Percentiles rank a stretch among this genome's conserved stretches.
Evolutionary conservation across 2,329 filamentous ascomycete genomes (phyloP).

Genomic region (Fusarium papillatum): DNA sequence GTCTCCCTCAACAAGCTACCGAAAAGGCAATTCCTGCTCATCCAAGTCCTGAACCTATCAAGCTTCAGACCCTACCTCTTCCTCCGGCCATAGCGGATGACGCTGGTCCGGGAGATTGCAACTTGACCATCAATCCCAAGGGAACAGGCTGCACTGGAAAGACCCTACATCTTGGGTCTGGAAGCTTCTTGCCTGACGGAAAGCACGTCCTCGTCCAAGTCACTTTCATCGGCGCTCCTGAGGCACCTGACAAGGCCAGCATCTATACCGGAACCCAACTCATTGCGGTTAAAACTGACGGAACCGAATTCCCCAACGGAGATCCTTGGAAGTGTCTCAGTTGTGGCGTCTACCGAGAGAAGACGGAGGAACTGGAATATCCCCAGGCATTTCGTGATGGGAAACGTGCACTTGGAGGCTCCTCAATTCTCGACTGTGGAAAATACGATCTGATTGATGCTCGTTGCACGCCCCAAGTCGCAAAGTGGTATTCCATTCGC

Average conservation of each 20-base stretch:
- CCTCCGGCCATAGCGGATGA: background rate
- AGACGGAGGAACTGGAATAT: conserved; percentile 53
- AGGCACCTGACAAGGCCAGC: conserved; percentile 52
- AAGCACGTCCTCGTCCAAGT: conserved; percentile 56
- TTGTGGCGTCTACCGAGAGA: conserved; percentile 54
- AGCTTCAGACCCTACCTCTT: background rate
- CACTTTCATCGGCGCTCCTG: conserved; percentile 58
- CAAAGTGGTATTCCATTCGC: conserved; percentile 12
- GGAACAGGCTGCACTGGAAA: conserved; percentile 3
- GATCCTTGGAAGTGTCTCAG: conserved; percentile 62
- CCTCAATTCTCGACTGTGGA: conserved; percentile 55
- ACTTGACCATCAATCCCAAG: background rate
- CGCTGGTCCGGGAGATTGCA: background rate
- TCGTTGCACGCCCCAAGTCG: conserved; percentile 34
- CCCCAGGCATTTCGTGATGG: conserved; percentile 58
- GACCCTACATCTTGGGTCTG: background rate
- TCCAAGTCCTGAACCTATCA: background rate
- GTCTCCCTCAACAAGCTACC: background rate
- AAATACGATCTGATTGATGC: conserved; percentile 40
- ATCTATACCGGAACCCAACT: conserved; percentile 46
- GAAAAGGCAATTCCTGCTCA: background rate
- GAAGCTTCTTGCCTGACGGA: conserved; percentile 56
- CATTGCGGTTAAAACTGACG: conserved; percentile 58
- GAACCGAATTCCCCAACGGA: conserved; percentile 56
- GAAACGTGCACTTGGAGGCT: conserved; percentile 49